A percentile compares a stretch with the other conserved stretches of the same genome.
These are phyloP conservation scores for Ilex paraguariensis DNA, from an alignment of 305 asterid species.

Conservation along the genomic window DNA sequence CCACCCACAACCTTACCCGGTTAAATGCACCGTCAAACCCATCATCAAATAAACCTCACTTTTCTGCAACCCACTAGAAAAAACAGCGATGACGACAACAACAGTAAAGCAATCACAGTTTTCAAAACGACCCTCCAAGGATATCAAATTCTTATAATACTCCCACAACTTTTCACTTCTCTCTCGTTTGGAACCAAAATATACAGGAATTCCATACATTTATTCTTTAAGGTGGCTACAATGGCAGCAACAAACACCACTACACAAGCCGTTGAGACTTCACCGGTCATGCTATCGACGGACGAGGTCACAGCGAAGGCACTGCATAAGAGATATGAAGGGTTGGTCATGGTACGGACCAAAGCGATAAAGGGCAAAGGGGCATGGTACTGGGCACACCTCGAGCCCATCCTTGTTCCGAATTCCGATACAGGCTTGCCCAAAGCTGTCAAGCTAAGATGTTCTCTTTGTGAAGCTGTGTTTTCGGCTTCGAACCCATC, in stretches of 20 bases:
- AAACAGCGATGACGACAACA: neutral
- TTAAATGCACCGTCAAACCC: neutral
- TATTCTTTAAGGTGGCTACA: neutral
- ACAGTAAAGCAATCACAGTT: neutral
- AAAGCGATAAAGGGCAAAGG: constrained; percentile 95
- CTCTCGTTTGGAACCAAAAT: too few relatives aligned
- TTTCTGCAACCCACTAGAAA: neutral
- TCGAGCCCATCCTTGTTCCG: constrained; percentile 82
- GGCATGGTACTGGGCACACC: constrained; percentile 98
- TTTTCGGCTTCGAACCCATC: constrained; percentile 98
- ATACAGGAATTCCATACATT: neutral
- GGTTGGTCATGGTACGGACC: constrained; percentile 69
- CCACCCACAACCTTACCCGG: neutral
- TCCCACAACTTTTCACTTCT: neutral
- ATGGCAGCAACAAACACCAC: neutral
- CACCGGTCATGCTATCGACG: constrained; percentile 23
- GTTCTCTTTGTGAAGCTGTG: constrained; percentile 80
- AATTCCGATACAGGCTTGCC: constrained; percentile 71
- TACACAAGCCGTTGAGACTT: constrained; percentile 6
- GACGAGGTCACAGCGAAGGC: constrained; percentile 77
- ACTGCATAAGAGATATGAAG: constrained; percentile 75
- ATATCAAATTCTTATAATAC: neutral
- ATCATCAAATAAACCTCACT: neutral
- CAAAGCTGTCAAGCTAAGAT: constrained; percentile 89
- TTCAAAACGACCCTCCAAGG: neutral